Base-by-base conservation (phyloP, 768 basidiomycete species). In the Rhodotorula taiwanensis region DNA sequence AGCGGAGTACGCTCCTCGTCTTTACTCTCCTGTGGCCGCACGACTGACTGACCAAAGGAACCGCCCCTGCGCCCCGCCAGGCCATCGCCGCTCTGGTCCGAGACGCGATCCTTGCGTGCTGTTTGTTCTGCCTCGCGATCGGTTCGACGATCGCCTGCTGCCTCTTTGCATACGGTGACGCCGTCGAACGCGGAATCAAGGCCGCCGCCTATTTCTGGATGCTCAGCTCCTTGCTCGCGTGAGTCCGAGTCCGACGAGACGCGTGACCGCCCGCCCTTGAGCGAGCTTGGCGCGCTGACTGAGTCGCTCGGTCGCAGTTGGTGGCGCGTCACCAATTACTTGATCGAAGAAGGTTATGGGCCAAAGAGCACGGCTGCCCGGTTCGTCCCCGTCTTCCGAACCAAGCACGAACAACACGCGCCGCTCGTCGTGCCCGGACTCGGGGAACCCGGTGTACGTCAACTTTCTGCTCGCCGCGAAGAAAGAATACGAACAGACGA, bases 151-250 rank as follows among this genome's bases (percentile, higher is more conserved):
- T 47, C 23, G 45, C 45, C 9, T 47, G 45, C 45, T 27, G 21
- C 16, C 45, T 47, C 43, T 47, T 47, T 25, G 16, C 45, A 7
- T 47, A 23, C 25, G 16, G 20, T 25, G 45, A 27, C 9, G 45
- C n/a, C 25, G 45, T 47, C 23, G 20, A 23, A 9, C n/a, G 8
- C 21, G 45, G 45, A 23, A 47, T 47, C 45, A 47, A 47, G 25
- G 45, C 45, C 8, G 45, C 45, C n/a, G 45, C 45, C 20, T 47
- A 47, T 16, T 47, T 47, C 45, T 47, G 45, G 45, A n/a, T 44
- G 20, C 43, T 44, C 13, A 11, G 11, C 23, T 44, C 43, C 8
- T 8, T 44, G 13, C 23, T 47, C 45, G 45, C 45, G 25, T 47
- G 16, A n/a, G 45, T 23, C 36, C 36, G 36, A 9, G 9, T 16